Evolutionary conservation across 2,329 filamentous ascomycete genomes (phyloP).

Genomic region (Colletotrichum gigasporum): DNA sequence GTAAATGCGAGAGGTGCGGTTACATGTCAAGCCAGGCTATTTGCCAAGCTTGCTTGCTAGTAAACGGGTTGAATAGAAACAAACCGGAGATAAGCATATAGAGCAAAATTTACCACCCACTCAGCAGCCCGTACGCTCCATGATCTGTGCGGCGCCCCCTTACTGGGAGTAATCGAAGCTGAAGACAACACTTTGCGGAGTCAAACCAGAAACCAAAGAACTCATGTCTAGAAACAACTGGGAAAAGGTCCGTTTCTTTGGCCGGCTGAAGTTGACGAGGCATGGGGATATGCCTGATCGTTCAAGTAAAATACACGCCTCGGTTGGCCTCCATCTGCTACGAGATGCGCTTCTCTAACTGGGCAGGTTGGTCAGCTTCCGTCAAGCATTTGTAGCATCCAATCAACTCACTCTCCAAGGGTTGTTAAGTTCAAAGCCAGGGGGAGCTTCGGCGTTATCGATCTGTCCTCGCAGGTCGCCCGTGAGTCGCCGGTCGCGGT

Average conservation of each 20-base stretch:
- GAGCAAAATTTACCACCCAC: constrained; percentile 20
- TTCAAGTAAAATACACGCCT: constrained; percentile 14
- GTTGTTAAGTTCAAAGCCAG: constrained; percentile 71
- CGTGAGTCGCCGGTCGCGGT: constrained; percentile 69
- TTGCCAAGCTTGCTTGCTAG: constrained; percentile 91
- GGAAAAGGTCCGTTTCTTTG: not conserved
- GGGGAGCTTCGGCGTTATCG: constrained; percentile 63
- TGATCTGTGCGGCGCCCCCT: too few species aligned
- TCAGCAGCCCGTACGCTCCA: too few species aligned
- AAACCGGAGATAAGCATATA: constrained; percentile 66
- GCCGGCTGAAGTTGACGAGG: not conserved
- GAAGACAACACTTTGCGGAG: too few species aligned
- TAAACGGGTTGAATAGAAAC: constrained; percentile 91
- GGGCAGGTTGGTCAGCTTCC: constrained; percentile 31
- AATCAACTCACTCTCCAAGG: constrained; percentile 66
- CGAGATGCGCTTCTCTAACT: constrained; percentile 65
- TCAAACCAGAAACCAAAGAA: too few species aligned
- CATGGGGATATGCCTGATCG: not conserved
- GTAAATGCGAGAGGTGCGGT: constrained; percentile 86
- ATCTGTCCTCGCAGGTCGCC: constrained; percentile 67
- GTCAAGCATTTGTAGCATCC: too few species aligned
- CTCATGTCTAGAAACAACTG: not conserved
- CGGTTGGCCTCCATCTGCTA: constrained; percentile 39
- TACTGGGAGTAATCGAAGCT: too few species aligned
- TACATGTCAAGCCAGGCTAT: constrained; percentile 95